Base-by-base conservation (phyloP, 2,329 filamentous ascomycete genomes). In the Epichloe baconii region DNA sequence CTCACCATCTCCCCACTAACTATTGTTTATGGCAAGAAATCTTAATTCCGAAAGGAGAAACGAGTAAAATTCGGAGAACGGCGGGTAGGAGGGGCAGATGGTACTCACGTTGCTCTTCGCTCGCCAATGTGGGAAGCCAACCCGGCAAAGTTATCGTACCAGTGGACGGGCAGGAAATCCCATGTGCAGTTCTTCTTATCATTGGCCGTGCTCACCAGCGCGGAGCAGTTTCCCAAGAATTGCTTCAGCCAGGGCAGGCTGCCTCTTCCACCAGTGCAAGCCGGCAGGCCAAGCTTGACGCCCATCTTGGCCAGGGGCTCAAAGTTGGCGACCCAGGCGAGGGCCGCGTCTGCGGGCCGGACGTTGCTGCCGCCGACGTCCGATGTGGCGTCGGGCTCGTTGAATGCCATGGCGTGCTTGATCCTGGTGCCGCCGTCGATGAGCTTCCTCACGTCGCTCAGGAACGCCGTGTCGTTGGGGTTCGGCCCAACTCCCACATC, bases 361-460 rank as follows among this genome's bases (percentile, higher is more conserved):
- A 90, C 68, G 55, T 78, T 70, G 55, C 78, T 83, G 3, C 86
- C 86, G 41, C 84, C 84, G 8, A 70, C 74, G 1, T 62, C 59
- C 1, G 60, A 56, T 2, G 69, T 64, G 15, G 77, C 79, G 61
- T 91, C 85, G 0, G 87, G 87, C 62, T 93, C 87, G 66, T 93
- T 91, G 72, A 89, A 90, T 31, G 72, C 76, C n/a, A 91, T 70
- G 2, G 87, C 78, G 59, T 87, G 78, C 12, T 71, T 75, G 60
- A 90, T 79, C 55, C 83, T 81, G 56, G 69, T 64, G 5, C 74
- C 74, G 40, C 65, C 52, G 10, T 61, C 58, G 50, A 87, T 73
- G 48, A 83, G 71, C 1, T 58, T 55, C 58, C 72, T 75, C 40
- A 91, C 77, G 2, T 74, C 69, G 51, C 74, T 67, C 41, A 82